Evolutionary conservation across 176 grass and related monocot genomes (phyloP).

Genomic region (Thalia dealbata): DNA sequence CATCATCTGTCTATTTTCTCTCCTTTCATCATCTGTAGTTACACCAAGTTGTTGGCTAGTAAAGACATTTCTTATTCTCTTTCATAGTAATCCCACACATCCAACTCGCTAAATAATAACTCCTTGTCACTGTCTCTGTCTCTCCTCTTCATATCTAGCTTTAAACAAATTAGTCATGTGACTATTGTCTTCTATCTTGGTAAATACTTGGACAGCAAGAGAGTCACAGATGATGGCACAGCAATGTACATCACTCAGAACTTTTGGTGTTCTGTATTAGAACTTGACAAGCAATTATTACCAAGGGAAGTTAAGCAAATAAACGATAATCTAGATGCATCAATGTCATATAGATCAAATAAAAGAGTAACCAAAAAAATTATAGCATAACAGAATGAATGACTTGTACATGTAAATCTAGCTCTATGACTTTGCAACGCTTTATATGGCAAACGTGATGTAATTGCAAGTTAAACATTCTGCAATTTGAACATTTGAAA

Average conservation of each 20-base stretch:
- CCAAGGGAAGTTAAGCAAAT: background rate
- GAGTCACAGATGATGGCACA: background rate
- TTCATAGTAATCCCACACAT: no score
- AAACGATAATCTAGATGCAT: background rate
- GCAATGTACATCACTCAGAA: background rate
- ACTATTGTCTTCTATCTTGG: background rate
- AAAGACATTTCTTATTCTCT: no score
- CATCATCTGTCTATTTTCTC: no score
- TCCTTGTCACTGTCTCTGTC: no score
- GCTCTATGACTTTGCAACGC: background rate
- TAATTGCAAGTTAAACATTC: background rate
- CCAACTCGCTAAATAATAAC: no score
- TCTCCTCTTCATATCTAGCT: no score
- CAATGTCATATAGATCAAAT: background rate
- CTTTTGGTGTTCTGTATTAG: background rate
- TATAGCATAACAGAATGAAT: slow-evolving; percentile 3
- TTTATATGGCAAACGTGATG: background rate
- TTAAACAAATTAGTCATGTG: background rate
- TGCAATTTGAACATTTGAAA: background rate
- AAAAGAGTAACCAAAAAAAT: background rate
- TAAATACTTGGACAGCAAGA: background rate
- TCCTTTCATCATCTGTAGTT: no score
- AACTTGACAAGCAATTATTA: background rate
- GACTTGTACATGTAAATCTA: no score
- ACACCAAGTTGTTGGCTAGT: no score